phyloP scores from a whole-genome alignment of 2,329 filamentous ascomycete genomes.

The Aspergillus unguis region DNA sequence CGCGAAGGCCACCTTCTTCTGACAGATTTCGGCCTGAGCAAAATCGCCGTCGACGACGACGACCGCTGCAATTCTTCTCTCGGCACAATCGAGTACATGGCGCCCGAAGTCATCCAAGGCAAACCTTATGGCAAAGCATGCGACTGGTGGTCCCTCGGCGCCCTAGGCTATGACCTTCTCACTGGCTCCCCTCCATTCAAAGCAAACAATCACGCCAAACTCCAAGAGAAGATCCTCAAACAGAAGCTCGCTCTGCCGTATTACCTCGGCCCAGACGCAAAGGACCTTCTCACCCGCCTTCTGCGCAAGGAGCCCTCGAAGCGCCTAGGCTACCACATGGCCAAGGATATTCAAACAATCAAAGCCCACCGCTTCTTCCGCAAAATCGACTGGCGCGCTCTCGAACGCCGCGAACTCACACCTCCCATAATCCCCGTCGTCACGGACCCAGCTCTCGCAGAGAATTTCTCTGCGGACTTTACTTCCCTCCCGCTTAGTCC shows the following conservation, averaged over 20 bases:
- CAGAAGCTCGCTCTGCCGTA: conserved; percentile 87
- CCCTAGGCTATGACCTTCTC: conserved; percentile 85
- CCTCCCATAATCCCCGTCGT: conserved; percentile 91
- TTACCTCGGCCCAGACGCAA: conserved; percentile 85
- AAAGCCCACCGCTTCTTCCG: conserved; percentile 96
- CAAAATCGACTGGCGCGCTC: conserved; percentile 89
- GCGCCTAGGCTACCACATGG: conserved; percentile 82
- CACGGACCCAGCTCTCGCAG: conserved; percentile 90
- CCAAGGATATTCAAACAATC: conserved; percentile 78
- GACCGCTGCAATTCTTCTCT: conserved; percentile 81
- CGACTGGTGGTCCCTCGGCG: conserved; percentile 98
- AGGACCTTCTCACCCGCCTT: conserved; percentile 85
- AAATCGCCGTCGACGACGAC: conserved; percentile 74
- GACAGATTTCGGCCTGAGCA: conserved; percentile 95
- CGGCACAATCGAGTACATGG: conserved; percentile 98
- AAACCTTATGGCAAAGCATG: conserved; percentile 90
- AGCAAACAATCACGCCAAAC: conserved; percentile 87
- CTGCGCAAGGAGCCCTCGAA: conserved; percentile 90
- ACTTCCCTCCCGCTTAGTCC: conserved; percentile 81
- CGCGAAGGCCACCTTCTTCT: conserved; percentile 86
- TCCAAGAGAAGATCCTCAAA: conserved; percentile 92
- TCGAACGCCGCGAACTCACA: conserved; percentile 76
- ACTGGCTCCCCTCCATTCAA: conserved; percentile 89
- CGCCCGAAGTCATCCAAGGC: conserved; percentile 85
- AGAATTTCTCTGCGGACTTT: conserved; percentile 95